Percentiles rank a stretch among this genome's conserved stretches.
These are phyloP conservation scores for Henckelia pumila DNA, from an alignment of 257 asterid genomes.

Conservation along the genomic window DNA sequence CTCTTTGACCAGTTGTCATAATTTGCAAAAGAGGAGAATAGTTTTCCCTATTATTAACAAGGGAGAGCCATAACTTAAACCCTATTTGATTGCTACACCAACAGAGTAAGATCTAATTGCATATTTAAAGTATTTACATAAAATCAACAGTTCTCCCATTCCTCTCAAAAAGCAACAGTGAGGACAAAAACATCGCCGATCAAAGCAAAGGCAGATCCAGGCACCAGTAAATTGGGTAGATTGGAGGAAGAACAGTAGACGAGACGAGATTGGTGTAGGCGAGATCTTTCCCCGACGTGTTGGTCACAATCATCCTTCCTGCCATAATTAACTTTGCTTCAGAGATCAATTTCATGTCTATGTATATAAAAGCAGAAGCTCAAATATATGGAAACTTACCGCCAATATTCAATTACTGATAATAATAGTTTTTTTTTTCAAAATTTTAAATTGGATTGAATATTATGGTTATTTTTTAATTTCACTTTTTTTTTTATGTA, in stretches of 20 bases:
- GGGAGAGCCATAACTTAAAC: neutral
- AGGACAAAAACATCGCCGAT: slow-evolving; percentile 73
- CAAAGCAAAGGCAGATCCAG: slow-evolving; percentile 70
- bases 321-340: slow-evolving; percentile 45
- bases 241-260: slow-evolving; percentile 76
- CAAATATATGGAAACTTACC: too few species aligned
- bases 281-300: slow-evolving; percentile 79
- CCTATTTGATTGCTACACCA: neutral
- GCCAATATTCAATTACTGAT: too few species aligned
- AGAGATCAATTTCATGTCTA: neutral
- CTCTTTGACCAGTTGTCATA: slow-evolving; percentile 87
- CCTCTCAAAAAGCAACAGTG: slow-evolving; percentile 41
- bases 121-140: slow-evolving; percentile 5
- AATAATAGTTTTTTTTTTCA: too few species aligned
- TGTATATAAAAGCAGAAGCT: too few species aligned
- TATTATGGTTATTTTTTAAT: too few species aligned
- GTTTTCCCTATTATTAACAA: slow-evolving; percentile 1
- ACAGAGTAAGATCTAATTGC: neutral
- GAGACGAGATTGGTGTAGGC: slow-evolving; percentile 65
- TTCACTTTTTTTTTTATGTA: too few species aligned
- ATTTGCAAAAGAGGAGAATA: slow-evolving; percentile 46
- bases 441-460: too few species aligned
- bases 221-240: slow-evolving; percentile 58
- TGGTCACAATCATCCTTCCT: slow-evolving; percentile 74
- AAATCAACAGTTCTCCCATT: neutral